Percentiles rank a stretch among this genome's conserved stretches.
These are phyloP conservation scores for Penicillium odoratum DNA, from an alignment of 495 filamentous ascomycete genomes.

Conservation along the genomic window DNA sequence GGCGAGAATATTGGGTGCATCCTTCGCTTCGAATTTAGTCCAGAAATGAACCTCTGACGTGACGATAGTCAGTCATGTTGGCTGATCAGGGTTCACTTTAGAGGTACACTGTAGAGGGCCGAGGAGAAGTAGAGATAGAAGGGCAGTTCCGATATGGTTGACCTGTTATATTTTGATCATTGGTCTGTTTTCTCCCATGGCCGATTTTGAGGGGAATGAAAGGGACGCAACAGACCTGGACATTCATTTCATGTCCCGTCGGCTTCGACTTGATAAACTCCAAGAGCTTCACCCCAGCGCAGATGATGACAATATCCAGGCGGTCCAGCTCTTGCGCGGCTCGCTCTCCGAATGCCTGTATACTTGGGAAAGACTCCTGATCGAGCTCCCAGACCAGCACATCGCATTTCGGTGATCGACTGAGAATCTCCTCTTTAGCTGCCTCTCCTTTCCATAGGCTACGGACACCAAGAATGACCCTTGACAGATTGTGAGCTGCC, in stretches of 20 bases:
- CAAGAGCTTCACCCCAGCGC: background rate
- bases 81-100: background rate
- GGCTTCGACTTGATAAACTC: background rate
- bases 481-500: background rate
- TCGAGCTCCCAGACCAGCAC: background rate
- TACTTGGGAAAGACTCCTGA: background rate
- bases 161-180: background rate
- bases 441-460: background rate
- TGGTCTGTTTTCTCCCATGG: too few species aligned
- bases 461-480: background rate
- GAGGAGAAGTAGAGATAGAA: background rate
- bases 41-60: too few species aligned
- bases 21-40: too few species aligned
- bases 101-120: background rate
- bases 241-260: background rate
- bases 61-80: too few species aligned
- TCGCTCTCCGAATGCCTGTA: background rate
- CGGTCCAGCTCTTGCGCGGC: background rate
- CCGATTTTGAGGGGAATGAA: too few species aligned
- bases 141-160: background rate
- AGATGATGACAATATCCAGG: constrained; percentile 1
- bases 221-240: background rate
- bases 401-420: background rate
- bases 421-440: background rate
- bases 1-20: too few species aligned